phyloP scores from a whole-genome alignment of 345 rosid species.

The Geranium brycei region DNA sequence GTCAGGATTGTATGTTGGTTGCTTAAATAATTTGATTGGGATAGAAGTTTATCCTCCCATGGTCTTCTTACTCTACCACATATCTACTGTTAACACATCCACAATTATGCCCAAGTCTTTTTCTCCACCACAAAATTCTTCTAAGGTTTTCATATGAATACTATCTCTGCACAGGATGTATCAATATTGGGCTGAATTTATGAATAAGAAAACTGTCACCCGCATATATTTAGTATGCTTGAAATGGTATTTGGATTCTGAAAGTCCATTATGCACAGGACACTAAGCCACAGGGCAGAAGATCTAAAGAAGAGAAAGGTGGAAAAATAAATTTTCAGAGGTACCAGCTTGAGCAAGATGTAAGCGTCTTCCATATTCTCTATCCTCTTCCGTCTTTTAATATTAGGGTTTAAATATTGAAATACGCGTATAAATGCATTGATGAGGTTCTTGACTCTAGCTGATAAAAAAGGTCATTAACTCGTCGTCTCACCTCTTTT shows the following conservation, averaged over 20 bases:
- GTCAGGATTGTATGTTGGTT: not conserved
- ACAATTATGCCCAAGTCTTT: not conserved
- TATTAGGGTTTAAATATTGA: not conserved
- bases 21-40: not conserved
- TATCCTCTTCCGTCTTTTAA: not conserved
- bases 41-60: not conserved
- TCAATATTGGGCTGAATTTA: not conserved
- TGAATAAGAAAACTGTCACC: not conserved
- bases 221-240: not conserved
- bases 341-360: conserved; percentile 78
- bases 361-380: conserved; percentile 22
- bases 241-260: not conserved
- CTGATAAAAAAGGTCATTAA: no score
- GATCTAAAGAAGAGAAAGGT: conserved; percentile 26
- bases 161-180: not conserved
- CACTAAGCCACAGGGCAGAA: conserved; percentile 20
- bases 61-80: not conserved
- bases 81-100: not conserved
- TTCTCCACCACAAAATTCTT: not conserved
- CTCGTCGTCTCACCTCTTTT: not conserved
- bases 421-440: not conserved
- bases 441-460: not conserved
- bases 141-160: not conserved
- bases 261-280: conserved; percentile 21
- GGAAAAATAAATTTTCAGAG: conserved; percentile 33